Conservation (phyloP, 768 basidiomycete species). For the Trametes cingulata region DNA sequence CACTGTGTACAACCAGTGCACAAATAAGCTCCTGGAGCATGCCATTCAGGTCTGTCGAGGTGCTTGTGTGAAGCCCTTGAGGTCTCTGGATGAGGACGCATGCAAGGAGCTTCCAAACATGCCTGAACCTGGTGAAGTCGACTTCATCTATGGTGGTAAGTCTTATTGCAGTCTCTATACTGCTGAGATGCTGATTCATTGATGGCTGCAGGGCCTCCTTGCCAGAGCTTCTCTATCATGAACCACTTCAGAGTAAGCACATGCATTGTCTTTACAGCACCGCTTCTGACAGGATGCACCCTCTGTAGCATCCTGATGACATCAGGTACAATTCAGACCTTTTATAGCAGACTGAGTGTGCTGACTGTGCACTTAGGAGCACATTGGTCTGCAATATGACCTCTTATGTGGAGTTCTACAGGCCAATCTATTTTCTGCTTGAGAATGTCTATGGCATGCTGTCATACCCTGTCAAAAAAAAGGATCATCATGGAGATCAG, state of each 20-base stretch:
- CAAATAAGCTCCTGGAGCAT: constrained; percentile 58
- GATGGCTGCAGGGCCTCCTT: constrained; percentile 60
- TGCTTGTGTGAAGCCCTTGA: constrained; percentile 42
- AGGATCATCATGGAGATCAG: constrained; percentile 33
- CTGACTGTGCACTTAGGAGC: constrained; percentile 41
- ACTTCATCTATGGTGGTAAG: constrained; percentile 75
- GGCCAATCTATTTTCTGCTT: constrained; percentile 62
- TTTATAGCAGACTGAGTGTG: background rate
- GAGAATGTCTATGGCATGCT: constrained; percentile 75
- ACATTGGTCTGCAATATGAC: constrained; percentile 71
- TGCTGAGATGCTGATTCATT: background rate
- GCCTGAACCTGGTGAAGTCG: constrained; percentile 61
- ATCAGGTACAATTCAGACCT: constrained; percentile 46
- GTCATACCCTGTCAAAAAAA: constrained; percentile 47
- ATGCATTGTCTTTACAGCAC: background rate
- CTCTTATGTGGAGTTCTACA: constrained; percentile 64
- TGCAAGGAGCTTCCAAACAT: constrained; percentile 41
- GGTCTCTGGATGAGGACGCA: constrained; percentile 38
- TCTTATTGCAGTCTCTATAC: background rate
- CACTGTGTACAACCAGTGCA: constrained; percentile 64
- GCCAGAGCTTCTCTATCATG: constrained; percentile 68
- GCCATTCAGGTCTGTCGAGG: constrained; percentile 50
- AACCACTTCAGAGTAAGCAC: constrained; percentile 60
- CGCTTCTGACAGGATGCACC: background rate
- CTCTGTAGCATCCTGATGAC: constrained; percentile 55